Percentiles rank a stretch among this genome's conserved stretches.
These are phyloP conservation scores for Prunus davidiana DNA, from an alignment of 306 rosid genomes.

Conservation along the genomic window DNA sequence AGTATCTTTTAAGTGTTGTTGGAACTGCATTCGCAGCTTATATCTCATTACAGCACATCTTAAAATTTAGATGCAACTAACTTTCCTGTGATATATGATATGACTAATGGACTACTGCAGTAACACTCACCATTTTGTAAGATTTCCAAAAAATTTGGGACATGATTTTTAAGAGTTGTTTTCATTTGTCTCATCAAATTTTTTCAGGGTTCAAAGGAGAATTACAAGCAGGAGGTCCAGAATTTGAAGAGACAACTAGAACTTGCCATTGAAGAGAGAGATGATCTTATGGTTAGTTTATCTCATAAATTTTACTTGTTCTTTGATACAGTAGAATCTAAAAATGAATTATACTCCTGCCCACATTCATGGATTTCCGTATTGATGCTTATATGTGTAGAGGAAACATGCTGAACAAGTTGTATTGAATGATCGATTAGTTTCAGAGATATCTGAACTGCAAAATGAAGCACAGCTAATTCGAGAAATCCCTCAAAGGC, in stretches of 20 bases:
- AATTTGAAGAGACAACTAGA: conserved; percentile 60
- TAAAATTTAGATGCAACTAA: too few relatives aligned
- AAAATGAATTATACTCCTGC: neutral
- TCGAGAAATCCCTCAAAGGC: conserved; percentile 47
- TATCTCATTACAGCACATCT: too few relatives aligned
- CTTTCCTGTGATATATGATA: too few relatives aligned
- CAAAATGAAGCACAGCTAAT: conserved; percentile 50
- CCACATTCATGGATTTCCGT: neutral
- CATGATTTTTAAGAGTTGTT: conserved; percentile 15
- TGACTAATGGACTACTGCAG: too few relatives aligned
- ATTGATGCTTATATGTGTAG: conserved; percentile 34
- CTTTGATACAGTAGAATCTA: conserved; percentile 10
- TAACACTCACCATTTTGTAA: too few relatives aligned
- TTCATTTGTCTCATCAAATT: conserved; percentile 20
- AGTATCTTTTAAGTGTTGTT: too few relatives aligned
- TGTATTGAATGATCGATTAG: conserved; percentile 37
- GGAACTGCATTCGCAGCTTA: too few relatives aligned
- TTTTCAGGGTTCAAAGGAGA: conserved; percentile 49
- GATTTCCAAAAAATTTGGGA: neutral
- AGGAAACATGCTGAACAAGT: conserved; percentile 58
- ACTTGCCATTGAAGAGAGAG: conserved; percentile 58
- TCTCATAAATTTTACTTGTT: neutral
- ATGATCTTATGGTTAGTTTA: conserved; percentile 68
- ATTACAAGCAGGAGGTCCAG: conserved; percentile 46
- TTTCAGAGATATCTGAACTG: conserved; percentile 39